Conservation (phyloP, 2,329 filamentous ascomycete genomes). For the Bretziella fagacearum region DNA sequence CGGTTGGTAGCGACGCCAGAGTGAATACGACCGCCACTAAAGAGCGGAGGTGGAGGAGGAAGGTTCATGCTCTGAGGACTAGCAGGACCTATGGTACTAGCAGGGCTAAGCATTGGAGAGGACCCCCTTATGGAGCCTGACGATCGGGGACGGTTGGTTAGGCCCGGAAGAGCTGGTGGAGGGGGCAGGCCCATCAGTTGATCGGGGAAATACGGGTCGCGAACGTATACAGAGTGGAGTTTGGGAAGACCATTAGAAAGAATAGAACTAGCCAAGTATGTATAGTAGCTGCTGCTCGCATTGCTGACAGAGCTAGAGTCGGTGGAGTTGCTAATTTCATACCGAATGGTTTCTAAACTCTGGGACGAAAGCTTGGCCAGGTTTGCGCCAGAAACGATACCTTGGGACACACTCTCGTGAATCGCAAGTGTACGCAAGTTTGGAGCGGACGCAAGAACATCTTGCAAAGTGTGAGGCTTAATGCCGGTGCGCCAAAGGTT, state of each 20-base stretch:
- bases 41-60: slow-evolving; percentile 17
- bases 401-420: slow-evolving; percentile 31
- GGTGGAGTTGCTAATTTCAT: slow-evolving; percentile 54
- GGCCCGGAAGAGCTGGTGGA: slow-evolving; percentile 40
- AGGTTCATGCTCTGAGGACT: slow-evolving; percentile 19
- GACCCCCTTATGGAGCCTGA: slow-evolving; percentile 18
- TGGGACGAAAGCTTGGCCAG: slow-evolving; percentile 48
- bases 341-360: slow-evolving; percentile 58
- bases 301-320: slow-evolving; percentile 39
- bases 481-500: slow-evolving; percentile 58
- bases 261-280: slow-evolving; percentile 70
- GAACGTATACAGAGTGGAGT: slow-evolving; percentile 65
- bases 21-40: slow-evolving; percentile 16
- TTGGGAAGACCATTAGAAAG: slow-evolving; percentile 57
- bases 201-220: slow-evolving; percentile 69
- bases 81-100: slow-evolving; percentile 15
- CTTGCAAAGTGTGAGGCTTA: slow-evolving; percentile 41
- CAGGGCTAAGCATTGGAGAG: slow-evolving; percentile 14
- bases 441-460: slow-evolving; percentile 40
- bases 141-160: slow-evolving; percentile 22
- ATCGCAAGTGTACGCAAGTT: slow-evolving; percentile 40
- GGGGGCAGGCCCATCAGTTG: slow-evolving; percentile 53
- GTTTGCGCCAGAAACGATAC: slow-evolving; percentile 31
- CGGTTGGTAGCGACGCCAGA: slow-evolving; percentile 20
- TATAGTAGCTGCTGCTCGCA: slow-evolving; percentile 52